Evolutionary conservation across 345 rosid genomes (phyloP).

Genomic region (Corymbia maculata): DNA sequence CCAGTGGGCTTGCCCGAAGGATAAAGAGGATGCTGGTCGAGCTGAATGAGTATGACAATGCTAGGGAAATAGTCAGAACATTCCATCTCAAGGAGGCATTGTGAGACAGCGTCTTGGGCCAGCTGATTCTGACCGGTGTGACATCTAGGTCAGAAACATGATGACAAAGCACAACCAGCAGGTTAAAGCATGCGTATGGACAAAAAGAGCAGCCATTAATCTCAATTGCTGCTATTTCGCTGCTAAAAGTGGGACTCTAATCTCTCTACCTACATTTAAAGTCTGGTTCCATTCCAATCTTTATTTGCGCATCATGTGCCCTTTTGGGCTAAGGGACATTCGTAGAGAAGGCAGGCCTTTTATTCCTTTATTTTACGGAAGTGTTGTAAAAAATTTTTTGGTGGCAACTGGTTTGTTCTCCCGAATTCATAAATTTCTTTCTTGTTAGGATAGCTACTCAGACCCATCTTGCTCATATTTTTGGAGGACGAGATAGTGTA

Average conservation of each 20-base stretch:
- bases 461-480: not conserved
- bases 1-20: conserved; percentile 67
- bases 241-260: not conserved
- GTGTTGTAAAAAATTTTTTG: not conserved
- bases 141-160: not conserved
- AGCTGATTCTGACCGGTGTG: not conserved
- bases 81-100: conserved; percentile 79
- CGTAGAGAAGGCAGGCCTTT: not conserved
- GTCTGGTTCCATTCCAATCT: not conserved
- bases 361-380: not conserved
- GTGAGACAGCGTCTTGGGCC: conserved; percentile 6
- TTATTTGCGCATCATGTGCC: not conserved
- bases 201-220: not conserved
- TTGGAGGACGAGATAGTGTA: not conserved
- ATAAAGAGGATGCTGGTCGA: conserved; percentile 81
- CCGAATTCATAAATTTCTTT: not conserved
- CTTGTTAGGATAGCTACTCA: not conserved
- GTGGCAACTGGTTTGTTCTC: not conserved
- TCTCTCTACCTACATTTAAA: not conserved
- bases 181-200: not conserved
- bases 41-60: conserved; percentile 80
- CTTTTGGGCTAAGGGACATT: not conserved
- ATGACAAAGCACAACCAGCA: not conserved
- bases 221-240: not conserved
- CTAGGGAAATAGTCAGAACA: conserved; percentile 56